Evolutionary conservation across 2,329 filamentous ascomycete genomes (phyloP).

Genomic region (Botrytis tulipae): DNA sequence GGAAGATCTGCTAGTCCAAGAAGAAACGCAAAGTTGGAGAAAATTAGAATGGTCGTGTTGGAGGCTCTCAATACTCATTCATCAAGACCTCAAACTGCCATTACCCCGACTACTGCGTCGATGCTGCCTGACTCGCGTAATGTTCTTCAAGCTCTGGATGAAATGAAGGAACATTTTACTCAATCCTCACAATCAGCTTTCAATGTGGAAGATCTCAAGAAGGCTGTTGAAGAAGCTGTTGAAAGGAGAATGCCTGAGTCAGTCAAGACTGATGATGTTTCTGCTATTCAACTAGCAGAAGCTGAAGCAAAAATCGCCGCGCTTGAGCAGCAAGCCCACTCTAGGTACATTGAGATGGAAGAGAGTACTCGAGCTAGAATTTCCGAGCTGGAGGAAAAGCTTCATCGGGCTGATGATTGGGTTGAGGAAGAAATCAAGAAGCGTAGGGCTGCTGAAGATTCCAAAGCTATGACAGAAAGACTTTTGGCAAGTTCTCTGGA

Average conservation of each 20-base stretch:
- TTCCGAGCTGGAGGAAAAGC: conserved; percentile 66
- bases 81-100: conserved; percentile 40
- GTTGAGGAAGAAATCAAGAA: conserved; percentile 61
- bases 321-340: conserved; percentile 58
- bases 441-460: conserved; percentile 68
- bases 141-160: conserved; percentile 65
- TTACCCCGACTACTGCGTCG: conserved; percentile 30
- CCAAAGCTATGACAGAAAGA: conserved; percentile 46
- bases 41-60: conserved; percentile 69
- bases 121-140: conserved; percentile 42
- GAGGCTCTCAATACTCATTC: conserved; percentile 69
- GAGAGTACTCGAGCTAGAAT: conserved; percentile 38
- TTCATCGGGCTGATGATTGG: conserved; percentile 61
- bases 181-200: conserved; percentile 46
- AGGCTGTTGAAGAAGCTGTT: conserved; percentile 62
- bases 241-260: conserved; percentile 55
- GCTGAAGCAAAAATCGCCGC: conserved; percentile 45
- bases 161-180: conserved; percentile 56
- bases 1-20: conserved; percentile 74
- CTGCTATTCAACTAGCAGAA: conserved; percentile 23
- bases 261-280: conserved; percentile 45
- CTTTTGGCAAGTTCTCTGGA: conserved; percentile 65
- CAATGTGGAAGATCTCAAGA: conserved; percentile 55
- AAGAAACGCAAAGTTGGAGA: conserved; percentile 76
- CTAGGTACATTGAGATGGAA: conserved; percentile 46